Conservation (phyloP, 2,329 filamentous ascomycete species). For the Fusarium buharicum region DNA sequence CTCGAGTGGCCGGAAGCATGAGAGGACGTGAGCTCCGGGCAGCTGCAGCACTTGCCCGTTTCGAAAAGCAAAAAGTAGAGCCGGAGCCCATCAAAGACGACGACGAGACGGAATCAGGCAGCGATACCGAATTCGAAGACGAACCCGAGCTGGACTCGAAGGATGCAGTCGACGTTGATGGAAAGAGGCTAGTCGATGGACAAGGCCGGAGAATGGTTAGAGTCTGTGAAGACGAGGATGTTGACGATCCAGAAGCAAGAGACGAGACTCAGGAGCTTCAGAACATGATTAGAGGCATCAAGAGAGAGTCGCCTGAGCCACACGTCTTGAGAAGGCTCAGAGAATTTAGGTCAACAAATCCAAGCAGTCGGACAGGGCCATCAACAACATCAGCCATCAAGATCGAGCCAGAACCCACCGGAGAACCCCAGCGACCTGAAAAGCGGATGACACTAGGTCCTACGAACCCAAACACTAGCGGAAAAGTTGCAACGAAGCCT, state of each 20-base stretch:
- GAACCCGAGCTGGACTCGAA: slow-evolving; percentile 56
- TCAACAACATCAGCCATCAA: not conserved
- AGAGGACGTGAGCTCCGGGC: slow-evolving; percentile 80
- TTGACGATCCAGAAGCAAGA: slow-evolving; percentile 57
- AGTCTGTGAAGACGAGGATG: slow-evolving; percentile 76
- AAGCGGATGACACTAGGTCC: not conserved
- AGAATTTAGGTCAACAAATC: not conserved
- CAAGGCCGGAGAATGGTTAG: slow-evolving; percentile 76
- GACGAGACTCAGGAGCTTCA: slow-evolving; percentile 73
- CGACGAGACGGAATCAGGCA: slow-evolving; percentile 55
- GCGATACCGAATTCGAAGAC: slow-evolving; percentile 62
- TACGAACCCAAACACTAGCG: not conserved
- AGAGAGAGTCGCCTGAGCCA: slow-evolving; percentile 32
- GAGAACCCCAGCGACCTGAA: slow-evolving; percentile 1
- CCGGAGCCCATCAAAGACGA: slow-evolving; percentile 48
- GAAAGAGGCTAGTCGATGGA: slow-evolving; percentile 70
- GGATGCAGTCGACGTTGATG: slow-evolving; percentile 72
- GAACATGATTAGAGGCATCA: slow-evolving; percentile 49
- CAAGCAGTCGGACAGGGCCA: not conserved
- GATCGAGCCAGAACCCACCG: slow-evolving; percentile 28
- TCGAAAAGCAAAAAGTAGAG: slow-evolving; percentile 68
- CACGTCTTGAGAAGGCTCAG: not conserved
- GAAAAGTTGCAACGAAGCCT: not conserved
- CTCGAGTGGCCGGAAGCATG: slow-evolving; percentile 78
- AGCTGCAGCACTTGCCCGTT: slow-evolving; percentile 79